Conservation (phyloP, 768 basidiomycete genomes). For the Coprinopsis cinerea region DNA sequence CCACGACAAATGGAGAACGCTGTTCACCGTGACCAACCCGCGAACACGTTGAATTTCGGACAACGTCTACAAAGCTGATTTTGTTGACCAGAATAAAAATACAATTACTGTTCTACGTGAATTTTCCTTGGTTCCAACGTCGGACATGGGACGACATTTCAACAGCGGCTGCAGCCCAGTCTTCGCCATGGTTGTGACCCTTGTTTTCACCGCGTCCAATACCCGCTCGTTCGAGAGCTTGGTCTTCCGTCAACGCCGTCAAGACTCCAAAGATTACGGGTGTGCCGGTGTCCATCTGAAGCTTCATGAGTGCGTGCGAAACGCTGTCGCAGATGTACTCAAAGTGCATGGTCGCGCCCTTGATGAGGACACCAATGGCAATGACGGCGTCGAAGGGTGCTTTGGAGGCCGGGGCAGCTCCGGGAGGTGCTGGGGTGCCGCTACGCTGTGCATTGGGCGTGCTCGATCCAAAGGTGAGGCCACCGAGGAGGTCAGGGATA, state of each 20-base stretch:
- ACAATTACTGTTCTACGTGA: conserved; percentile 27
- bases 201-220: conserved; percentile 61
- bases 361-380: conserved; percentile 97
- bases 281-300: conserved; percentile 88
- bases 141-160: conserved; percentile 76
- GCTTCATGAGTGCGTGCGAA: conserved; percentile 88
- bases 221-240: conserved; percentile 93
- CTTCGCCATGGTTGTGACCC: conserved; percentile 97
- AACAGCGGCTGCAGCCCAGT: conserved; percentile 95
- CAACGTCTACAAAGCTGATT: neutral
- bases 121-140: conserved; percentile 68
- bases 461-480: conserved; percentile 39
- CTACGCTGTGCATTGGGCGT: conserved; percentile 34
- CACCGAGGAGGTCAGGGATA: conserved; percentile 76
- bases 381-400: conserved; percentile 92
- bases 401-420: conserved; percentile 32
- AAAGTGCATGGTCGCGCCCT: conserved; percentile 98
- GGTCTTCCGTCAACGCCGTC: conserved; percentile 88
- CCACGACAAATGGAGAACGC: no score
- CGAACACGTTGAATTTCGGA: no score
- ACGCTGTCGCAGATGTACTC: conserved; percentile 97
- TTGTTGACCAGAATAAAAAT: neutral
- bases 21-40: no score
- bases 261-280: conserved; percentile 97
- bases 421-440: conserved; percentile 44